phyloP scores from a whole-genome alignment of 2,329 filamentous ascomycete species.

The Fusarium brachygibbosum region DNA sequence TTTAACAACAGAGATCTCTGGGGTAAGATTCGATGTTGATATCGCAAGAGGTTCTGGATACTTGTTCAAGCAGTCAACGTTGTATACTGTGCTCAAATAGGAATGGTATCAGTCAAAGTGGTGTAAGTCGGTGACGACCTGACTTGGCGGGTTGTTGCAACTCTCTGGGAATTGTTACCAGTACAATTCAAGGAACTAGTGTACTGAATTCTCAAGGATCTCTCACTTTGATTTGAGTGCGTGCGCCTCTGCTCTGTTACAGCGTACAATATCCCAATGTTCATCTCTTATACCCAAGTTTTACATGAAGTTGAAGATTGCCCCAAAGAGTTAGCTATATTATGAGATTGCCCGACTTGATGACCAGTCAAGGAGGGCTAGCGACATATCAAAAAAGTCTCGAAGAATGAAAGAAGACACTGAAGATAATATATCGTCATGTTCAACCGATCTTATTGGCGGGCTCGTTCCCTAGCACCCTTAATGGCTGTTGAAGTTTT shows the following conservation, averaged over 20 bases:
- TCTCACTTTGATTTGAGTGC: neutral
- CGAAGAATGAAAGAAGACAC: neutral
- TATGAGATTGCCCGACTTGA: slow-evolving; percentile 10
- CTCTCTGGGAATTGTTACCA: too few species aligned
- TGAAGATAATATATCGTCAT: neutral
- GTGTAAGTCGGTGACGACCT: neutral
- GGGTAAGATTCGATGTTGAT: neutral
- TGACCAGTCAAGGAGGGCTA: neutral
- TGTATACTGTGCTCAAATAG: neutral
- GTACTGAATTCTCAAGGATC: neutral
- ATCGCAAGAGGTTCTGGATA: neutral
- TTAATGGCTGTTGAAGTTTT: neutral
- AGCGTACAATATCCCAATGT: neutral
- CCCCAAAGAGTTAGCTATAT: neutral
- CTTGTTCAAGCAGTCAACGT: neutral
- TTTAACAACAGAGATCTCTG: neutral
- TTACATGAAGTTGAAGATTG: neutral
- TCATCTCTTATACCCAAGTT: neutral
- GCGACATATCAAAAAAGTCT: slow-evolving; percentile 1
- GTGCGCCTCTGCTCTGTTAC: too few species aligned
- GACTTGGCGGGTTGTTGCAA: too few species aligned
- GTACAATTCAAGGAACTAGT: too few species aligned
- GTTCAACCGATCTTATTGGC: neutral
- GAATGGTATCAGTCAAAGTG: neutral
- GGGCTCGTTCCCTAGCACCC: neutral